Evolutionary conservation across 495 filamentous ascomycete species (phyloP).

Genomic region (Hyaloscypha bicolor): DNA sequence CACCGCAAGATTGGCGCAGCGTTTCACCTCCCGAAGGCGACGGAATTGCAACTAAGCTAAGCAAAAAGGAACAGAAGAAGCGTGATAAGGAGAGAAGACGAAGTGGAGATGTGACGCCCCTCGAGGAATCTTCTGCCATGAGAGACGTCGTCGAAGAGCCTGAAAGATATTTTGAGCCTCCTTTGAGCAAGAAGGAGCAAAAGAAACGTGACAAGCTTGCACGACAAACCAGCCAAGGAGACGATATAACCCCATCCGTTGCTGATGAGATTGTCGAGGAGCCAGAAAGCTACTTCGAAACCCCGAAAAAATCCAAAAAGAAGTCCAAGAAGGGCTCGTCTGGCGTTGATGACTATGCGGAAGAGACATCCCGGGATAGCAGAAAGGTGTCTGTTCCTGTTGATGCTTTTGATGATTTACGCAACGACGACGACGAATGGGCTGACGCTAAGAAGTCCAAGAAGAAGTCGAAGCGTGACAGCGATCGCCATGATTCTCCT

Average conservation of each 20-base stretch:
- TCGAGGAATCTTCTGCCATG: conserved; percentile 15
- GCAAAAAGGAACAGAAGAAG: conserved; percentile 41
- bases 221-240: conserved; percentile 25
- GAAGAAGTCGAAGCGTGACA: conserved; percentile 35
- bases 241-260: conserved; percentile 23
- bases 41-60: conserved; percentile 35
- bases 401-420: conserved; percentile 38
- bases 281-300: conserved; percentile 31
- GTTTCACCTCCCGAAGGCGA: conserved; percentile 29
- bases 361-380: conserved; percentile 12
- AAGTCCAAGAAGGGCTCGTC: conserved; percentile 33
- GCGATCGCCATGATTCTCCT: conserved; percentile 33
- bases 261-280: conserved; percentile 28
- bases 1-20: conserved; percentile 26
- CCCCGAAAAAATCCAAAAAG: conserved; percentile 31
- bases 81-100: conserved; percentile 37
- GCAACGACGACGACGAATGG: conserved; percentile 30
- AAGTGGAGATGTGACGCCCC: conserved; percentile 23
- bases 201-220: conserved; percentile 40
- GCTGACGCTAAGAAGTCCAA: conserved; percentile 32
- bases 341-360: conserved; percentile 21
- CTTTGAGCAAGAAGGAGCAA: conserved; percentile 41
- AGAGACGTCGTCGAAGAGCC: conserved; percentile 39
- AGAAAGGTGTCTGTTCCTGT: conserved; percentile 31
- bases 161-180: conserved; percentile 38